phyloP scores from a whole-genome alignment of 1,284 basidiomycete species.

The Moesziomyces antarcticus region DNA sequence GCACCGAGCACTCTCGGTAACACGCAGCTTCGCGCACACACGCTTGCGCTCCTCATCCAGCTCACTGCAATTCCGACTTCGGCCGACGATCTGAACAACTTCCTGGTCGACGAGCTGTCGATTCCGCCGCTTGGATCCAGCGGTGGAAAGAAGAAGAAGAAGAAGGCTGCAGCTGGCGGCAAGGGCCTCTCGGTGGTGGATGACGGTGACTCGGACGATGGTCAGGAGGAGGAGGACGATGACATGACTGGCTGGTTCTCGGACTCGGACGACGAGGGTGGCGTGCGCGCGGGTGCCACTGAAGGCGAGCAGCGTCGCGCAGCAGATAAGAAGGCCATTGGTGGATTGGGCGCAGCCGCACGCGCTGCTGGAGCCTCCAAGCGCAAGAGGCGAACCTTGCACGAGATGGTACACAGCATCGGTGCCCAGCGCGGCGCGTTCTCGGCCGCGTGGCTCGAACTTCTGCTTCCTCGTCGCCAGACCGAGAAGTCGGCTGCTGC shows the following conservation, averaged over 20 bases:
- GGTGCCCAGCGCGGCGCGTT: conserved; percentile 81
- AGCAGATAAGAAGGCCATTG: conserved; percentile 27
- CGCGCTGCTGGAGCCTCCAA: conserved; percentile 41
- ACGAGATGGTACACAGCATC: conserved; percentile 74
- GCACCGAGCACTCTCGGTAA: conserved; percentile 39
- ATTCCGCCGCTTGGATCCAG: conserved; percentile 10
- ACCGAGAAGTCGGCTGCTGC: conserved; percentile 16
- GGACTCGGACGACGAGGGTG: conserved; percentile 64
- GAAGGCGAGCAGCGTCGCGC: conserved; percentile 26
- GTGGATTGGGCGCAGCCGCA: conserved; percentile 30
- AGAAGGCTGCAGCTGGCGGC: conserved; percentile 31
- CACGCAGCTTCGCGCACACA: conserved; percentile 72
- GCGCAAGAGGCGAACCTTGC: conserved; percentile 62
- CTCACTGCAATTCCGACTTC: conserved; percentile 85
- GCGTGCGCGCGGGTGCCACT: conserved; percentile 54
- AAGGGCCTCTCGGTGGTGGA: conserved; percentile 49
- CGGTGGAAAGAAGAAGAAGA: conserved; percentile 38
- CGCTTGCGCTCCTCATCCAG: conserved; percentile 80
- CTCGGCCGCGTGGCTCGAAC: conserved; percentile 79
- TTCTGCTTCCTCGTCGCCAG: conserved; percentile 72
- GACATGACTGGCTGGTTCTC: conserved; percentile 71
- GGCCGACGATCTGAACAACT: conserved; percentile 80
- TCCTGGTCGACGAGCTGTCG: conserved; percentile 75
- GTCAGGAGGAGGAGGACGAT: conserved; percentile 65
- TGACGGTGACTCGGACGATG: conserved; percentile 65